These are phyloP conservation scores for Penicillium janthinellum DNA, from an alignment of 2,329 filamentous ascomycete species.

Conservation along the genomic window DNA sequence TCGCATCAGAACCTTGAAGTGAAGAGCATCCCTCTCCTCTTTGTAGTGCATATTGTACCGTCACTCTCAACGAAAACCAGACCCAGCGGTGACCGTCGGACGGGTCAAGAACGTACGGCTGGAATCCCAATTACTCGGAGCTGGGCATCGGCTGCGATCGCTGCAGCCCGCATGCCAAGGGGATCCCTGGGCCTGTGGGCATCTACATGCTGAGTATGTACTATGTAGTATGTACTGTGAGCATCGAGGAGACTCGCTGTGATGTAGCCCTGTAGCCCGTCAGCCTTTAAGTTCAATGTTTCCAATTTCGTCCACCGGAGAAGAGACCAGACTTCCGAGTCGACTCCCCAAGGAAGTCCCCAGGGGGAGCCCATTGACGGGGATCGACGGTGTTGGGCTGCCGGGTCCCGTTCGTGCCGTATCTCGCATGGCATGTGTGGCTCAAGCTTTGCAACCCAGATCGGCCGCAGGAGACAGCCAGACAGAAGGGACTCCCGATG, in stretches of 20 bases:
- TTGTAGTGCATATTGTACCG: background rate
- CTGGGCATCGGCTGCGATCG: slow-evolving; percentile 24
- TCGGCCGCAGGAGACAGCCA: background rate
- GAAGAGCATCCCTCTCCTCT: background rate
- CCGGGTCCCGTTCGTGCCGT: slow-evolving; percentile 23
- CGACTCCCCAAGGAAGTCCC: background rate
- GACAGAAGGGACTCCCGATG: background rate
- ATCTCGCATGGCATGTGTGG: slow-evolving; percentile 22
- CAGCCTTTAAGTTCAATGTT: too few relatives aligned
- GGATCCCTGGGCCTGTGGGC: slow-evolving; percentile 15
- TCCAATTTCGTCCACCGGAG: background rate
- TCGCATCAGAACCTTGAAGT: background rate
- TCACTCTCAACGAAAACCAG: background rate
- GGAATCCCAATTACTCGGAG: slow-evolving; percentile 26
- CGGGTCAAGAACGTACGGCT: slow-evolving; percentile 11
- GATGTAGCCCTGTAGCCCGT: background rate
- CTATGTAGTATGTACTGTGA: background rate
- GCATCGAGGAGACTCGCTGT: background rate
- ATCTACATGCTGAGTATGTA: background rate
- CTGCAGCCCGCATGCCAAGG: slow-evolving; percentile 26
- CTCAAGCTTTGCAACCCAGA: slow-evolving; percentile 14
- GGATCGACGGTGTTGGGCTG: slow-evolving; percentile 19
- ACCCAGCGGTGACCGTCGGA: background rate
- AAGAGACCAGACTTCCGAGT: slow-evolving; percentile 1
- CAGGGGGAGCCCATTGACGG: slow-evolving; percentile 4